These are phyloP conservation scores for Candida wancherniae DNA, from an alignment of 805 yeast genomes.

Conservation along the genomic window DNA sequence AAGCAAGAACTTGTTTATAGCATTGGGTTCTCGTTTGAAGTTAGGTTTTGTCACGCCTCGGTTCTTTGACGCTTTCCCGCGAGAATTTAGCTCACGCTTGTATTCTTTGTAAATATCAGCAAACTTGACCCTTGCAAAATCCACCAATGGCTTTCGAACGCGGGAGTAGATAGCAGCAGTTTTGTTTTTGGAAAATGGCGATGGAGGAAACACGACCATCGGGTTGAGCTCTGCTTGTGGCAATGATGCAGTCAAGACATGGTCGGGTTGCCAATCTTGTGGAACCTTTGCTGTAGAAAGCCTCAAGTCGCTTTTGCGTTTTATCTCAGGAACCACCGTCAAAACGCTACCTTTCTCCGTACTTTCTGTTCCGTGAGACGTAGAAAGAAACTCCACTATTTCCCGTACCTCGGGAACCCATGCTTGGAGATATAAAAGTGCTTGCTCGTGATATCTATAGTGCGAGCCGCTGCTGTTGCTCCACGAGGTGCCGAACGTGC, in stretches of 20 bases:
- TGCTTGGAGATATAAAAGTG: slow-evolving; percentile 24
- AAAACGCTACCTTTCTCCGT: slow-evolving; percentile 1
- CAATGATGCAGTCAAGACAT: too few relatives aligned
- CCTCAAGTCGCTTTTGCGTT: slow-evolving; percentile 9
- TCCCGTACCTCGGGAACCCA: slow-evolving; percentile 34
- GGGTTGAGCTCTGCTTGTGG: slow-evolving; percentile 28
- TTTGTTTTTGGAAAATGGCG: slow-evolving; percentile 21
- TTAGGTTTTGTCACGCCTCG: too few relatives aligned
- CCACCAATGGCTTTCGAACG: slow-evolving; percentile 25
- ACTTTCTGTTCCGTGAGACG: not conserved
- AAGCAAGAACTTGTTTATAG: slow-evolving; percentile 30
- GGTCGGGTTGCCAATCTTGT: too few relatives aligned
- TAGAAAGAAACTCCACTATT: slow-evolving; percentile 5
- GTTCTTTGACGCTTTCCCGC: too few relatives aligned
- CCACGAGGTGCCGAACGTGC: slow-evolving; percentile 24
- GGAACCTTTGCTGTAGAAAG: slow-evolving; percentile 3
- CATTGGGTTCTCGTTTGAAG: slow-evolving; percentile 12
- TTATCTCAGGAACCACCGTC: slow-evolving; percentile 4
- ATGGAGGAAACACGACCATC: slow-evolving; percentile 27
- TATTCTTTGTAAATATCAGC: slow-evolving; percentile 16
- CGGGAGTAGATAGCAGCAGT: slow-evolving; percentile 23
- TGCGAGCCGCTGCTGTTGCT: slow-evolving; percentile 23
- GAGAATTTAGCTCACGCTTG: too few relatives aligned
- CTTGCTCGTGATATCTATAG: slow-evolving; percentile 27
- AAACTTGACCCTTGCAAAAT: slow-evolving; percentile 24